Evolutionary conservation across 805 yeast genomes (phyloP), one percentile per base, ranked within the genome.

Genomic region (Kluyveromyces aestuarii): DNA sequence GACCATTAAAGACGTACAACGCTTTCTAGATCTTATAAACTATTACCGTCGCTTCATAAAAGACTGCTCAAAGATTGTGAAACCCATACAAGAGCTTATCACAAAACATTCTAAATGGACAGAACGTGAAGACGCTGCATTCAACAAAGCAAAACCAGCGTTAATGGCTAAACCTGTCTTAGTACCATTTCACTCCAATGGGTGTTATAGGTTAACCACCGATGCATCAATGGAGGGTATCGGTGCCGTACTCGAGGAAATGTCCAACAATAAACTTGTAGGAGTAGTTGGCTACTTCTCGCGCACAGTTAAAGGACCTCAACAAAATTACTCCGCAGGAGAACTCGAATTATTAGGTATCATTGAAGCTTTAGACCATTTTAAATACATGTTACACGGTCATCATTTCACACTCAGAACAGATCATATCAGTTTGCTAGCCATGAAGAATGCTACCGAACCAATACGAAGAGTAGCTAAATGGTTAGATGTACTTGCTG

Each of bases 211-310:
- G 10, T 19, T 50, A n/a, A 53, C 55, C 4, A 53, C 55, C 1
- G 52, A 53, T 27, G 56, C 57, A 6, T 46, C 51, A 2, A 52
- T 17, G 25, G 36, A 40, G 2, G 55, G 53, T n/a, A 37, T 50
- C 6, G 56, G 56, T 40, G 57, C 56, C 13, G 56, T 54, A 17
- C 40, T 52, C 9, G 54, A 55, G 51, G 51, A 52, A 36, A 18
- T 49, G 1, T 36, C 43, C 10, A 42, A 47, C 14, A 33, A 46
- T 2, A 50, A 45, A 45, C 49, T 40, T 40, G 14, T 49, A 8
- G 53, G 50, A 18, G 52, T 46, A n/a, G 55, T 52, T 17, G 45
- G 51, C 14, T 55, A 54, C 21, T 52, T 52, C 18, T 47, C 49
- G 2, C 49, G 47, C 40, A 16, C 50, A 3, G 17, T 52, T n/a